Base-by-base conservation (phyloP, 768 basidiomycete species). In the Kwoniella heveanensis region DNA sequence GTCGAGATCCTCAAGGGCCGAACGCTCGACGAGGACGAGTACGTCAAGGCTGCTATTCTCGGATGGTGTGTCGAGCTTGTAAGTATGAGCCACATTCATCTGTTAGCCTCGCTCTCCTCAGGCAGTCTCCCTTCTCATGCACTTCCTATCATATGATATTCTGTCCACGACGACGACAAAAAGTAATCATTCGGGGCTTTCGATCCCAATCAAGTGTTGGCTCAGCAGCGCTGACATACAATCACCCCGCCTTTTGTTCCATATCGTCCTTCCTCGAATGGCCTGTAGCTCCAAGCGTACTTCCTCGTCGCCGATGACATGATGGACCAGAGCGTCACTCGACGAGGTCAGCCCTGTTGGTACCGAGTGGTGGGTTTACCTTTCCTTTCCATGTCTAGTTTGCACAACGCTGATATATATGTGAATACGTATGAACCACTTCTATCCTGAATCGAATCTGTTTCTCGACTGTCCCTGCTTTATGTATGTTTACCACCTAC, bases 41-140 rank as follows among this genome's bases (percentile, higher is more conserved):
- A 95, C 82, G 83, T 88, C 81, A 87, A 90, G 69, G 86, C 91
- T 7, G 94, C 91, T 3, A 81, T 95, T 29, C 84, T 98, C 27
- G 95, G 94, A 2, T 98, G 95, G 95, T 88, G 90, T 80, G 87
- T 99, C 71, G 95, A 98, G 81, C 84, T 97, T 65, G 94, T 94
- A 66, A 70, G 91, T 85, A n/a, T 13, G 13, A 6, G 13, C 32
- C n/a, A n/a, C n/a, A n/a, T n/a, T 32, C n/a, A 30, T 55, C 36
- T 55, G 19, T 24, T 39, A 13, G 3, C 3, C 54, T 46, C 24
- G 5, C 9, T 19, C 30, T 26, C 3, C 26, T 30, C 39, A 44
- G 17, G 4, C 39, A 44, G 39, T 3, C 17, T 19, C 39, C 15
- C 21, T 52, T 24, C 50, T 5, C 3, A 29, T n/a, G n/a, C n/a